Conservation (phyloP, 2,329 filamentous ascomycete genomes). For the Didymosphaeria variabile region DNA sequence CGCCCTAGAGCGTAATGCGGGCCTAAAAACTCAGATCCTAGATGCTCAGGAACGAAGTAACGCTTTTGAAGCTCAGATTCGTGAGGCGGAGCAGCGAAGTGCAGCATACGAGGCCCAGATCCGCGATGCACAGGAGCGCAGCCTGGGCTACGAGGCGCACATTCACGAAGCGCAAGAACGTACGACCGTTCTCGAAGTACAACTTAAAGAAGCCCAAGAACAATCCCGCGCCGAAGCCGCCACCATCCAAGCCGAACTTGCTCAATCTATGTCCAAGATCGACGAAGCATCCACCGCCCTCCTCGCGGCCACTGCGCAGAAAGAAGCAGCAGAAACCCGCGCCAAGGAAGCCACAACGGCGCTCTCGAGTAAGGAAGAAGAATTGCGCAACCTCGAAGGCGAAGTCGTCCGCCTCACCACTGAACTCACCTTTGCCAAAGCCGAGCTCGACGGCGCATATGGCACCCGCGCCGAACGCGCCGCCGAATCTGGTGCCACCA, state of each 20-base stretch:
- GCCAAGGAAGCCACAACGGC: constrained; percentile 38
- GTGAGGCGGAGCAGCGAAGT: constrained; percentile 43
- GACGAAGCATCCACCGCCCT: constrained; percentile 38
- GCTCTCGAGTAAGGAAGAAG: constrained; percentile 46
- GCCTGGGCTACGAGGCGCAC: constrained; percentile 42
- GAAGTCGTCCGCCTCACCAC: constrained; percentile 73
- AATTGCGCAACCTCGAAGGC: constrained; percentile 60
- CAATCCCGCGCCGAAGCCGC: constrained; percentile 45
- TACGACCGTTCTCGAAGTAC: constrained; percentile 42
- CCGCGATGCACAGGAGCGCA: constrained; percentile 34
- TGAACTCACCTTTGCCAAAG: constrained; percentile 87
- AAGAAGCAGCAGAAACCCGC: constrained; percentile 44
- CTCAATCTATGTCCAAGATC: constrained; percentile 44
- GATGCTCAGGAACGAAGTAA: constrained; percentile 42
- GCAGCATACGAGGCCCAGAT: constrained; percentile 31
- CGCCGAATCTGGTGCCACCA: constrained; percentile 67
- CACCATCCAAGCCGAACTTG: constrained; percentile 49
- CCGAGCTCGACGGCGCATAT: constrained; percentile 94
- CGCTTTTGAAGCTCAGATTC: constrained; percentile 35
- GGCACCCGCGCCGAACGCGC: constrained; percentile 76
- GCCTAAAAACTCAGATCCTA: constrained; percentile 43
- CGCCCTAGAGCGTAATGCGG: constrained; percentile 40
- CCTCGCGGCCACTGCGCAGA: constrained; percentile 36
- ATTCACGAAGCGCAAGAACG: constrained; percentile 44
- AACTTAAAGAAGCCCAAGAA: constrained; percentile 47